phyloP scores from a whole-genome alignment of 2,329 filamentous ascomycete genomes.

The Calonectria ilicicola region DNA sequence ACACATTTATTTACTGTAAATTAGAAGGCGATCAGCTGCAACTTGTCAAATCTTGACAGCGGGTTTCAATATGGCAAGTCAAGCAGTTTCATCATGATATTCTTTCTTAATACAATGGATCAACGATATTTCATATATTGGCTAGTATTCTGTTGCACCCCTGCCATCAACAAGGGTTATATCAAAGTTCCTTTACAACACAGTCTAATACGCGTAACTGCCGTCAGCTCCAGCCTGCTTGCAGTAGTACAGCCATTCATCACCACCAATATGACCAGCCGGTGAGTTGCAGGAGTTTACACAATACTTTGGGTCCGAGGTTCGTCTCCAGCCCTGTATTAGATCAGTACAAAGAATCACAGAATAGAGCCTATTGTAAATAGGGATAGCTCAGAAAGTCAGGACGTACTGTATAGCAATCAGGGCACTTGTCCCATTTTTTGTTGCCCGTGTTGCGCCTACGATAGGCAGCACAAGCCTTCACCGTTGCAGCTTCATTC shows the following conservation, averaged over 20 bases:
- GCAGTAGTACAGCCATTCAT: not conserved
- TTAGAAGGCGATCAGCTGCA: no score
- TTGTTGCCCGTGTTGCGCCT: not conserved
- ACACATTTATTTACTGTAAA: no score
- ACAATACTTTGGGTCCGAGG: not conserved
- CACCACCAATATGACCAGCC: not conserved
- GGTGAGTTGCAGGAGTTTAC: not conserved
- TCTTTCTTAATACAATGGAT: no score
- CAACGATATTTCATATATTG: no score
- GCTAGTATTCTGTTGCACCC: no score
- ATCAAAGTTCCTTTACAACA: not conserved
- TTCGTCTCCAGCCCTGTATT: not conserved
- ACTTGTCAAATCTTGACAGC: no score
- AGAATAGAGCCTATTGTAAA: not conserved
- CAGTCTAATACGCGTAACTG: not conserved
- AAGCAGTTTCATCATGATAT: no score
- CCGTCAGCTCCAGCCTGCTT: not conserved
- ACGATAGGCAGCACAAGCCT: not conserved
- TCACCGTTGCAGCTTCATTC: not conserved
- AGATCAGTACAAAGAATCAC: not conserved
- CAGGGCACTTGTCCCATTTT: not conserved
- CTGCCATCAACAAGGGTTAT: no score
- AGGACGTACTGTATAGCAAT: not conserved
- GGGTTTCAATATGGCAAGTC: no score
- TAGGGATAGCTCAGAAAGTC: not conserved